phyloP scores from a whole-genome alignment of 352 stramenopile genomes.

The Phytophthora quininea region DNA sequence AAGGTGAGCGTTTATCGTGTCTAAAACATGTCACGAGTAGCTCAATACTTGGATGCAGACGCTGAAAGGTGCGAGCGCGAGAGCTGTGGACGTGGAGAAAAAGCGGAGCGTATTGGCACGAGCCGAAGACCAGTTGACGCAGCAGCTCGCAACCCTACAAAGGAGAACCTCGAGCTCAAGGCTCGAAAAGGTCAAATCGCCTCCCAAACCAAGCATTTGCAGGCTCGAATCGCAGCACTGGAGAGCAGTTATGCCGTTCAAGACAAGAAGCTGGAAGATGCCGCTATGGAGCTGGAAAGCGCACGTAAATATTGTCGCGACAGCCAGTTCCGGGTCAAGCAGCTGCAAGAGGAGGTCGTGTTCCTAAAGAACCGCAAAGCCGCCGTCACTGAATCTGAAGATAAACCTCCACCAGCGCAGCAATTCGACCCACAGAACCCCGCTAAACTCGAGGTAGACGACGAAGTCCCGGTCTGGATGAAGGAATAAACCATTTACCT shows the following conservation, averaged over 20 bases:
- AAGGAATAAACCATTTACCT: constrained; percentile 28
- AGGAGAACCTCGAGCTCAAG: constrained; percentile 66
- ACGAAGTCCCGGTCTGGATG: constrained; percentile 50
- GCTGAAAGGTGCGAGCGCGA: constrained; percentile 47
- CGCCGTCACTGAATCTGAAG: neutral
- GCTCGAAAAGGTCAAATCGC: constrained; percentile 41
- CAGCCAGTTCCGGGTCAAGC: constrained; percentile 64
- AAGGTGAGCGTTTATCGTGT: constrained; percentile 31
- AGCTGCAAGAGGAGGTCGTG: constrained; percentile 73
- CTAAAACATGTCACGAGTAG: neutral
- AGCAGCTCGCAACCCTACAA: constrained; percentile 52
- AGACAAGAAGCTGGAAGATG: constrained; percentile 51
- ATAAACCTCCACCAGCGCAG: neutral
- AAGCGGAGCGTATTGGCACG: constrained; percentile 37
- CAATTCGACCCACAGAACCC: too few species aligned
- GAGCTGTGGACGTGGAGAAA: constrained; percentile 47
- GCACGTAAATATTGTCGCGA: constrained; percentile 59
- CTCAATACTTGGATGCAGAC: constrained; percentile 23
- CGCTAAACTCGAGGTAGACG: constrained; percentile 10
- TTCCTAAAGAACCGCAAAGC: constrained; percentile 64
- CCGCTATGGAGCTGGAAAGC: constrained; percentile 47
- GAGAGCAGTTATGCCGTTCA: constrained; percentile 37
- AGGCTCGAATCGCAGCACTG: constrained; percentile 43
- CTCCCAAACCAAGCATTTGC: constrained; percentile 56
- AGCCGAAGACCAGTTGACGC: constrained; percentile 44